phyloP scores from a whole-genome alignment of 208 protist species.

The Acanthamoeba triangularis region DNA sequence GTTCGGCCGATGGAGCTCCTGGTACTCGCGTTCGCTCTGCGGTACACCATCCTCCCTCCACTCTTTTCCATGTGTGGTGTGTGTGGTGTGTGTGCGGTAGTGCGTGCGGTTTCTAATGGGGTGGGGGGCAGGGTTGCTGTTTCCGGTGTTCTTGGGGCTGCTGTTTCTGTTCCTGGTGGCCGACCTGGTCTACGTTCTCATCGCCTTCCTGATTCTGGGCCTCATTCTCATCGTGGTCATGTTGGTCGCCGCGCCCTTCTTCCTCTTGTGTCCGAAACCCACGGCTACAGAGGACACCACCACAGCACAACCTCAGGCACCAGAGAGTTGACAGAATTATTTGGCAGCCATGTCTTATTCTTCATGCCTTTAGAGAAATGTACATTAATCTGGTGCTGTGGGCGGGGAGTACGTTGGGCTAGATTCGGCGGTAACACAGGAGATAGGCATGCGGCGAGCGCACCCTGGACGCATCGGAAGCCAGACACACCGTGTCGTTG shows the following conservation, averaged over 20 bases:
- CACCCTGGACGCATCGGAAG: neutral
- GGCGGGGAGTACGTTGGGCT: too few species aligned
- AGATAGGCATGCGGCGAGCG: constrained; percentile 46
- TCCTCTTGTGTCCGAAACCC: too few species aligned
- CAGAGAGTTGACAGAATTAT: neutral
- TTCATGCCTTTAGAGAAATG: too few species aligned
- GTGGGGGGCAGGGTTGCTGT: neutral
- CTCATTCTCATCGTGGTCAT: too few species aligned
- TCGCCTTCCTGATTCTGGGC: too few species aligned
- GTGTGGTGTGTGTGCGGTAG: neutral
- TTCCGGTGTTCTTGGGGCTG: neutral
- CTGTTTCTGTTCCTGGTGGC: neutral
- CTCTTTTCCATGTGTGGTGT: too few species aligned
- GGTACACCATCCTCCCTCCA: neutral
- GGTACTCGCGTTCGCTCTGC: neutral
- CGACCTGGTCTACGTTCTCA: neutral
- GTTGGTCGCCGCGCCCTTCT: too few species aligned
- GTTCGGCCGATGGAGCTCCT: neutral
- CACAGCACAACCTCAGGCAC: neutral
- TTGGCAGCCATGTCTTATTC: too few species aligned
- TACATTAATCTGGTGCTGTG: too few species aligned
- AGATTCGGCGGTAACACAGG: constrained; percentile 20
- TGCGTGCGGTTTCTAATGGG: neutral
- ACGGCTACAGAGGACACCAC: neutral
- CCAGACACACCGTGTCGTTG: constrained; percentile 44